phyloP scores from a whole-genome alignment of 805 yeast genomes.

The Hanseniaspora guilliermondii region DNA sequence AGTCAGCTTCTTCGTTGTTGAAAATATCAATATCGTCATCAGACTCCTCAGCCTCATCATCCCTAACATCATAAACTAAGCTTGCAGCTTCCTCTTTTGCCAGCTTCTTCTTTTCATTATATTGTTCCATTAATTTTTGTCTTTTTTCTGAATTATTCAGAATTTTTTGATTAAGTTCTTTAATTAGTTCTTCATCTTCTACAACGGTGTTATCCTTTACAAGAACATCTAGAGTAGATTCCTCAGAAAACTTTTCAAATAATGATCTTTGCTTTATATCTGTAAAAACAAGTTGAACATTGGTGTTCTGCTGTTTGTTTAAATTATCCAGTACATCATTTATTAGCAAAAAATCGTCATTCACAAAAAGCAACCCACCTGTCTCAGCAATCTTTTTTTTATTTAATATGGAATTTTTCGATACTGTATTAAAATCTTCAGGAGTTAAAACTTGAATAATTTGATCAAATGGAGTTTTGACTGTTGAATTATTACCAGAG shows the following conservation, averaged over 20 bases:
- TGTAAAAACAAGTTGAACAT: background rate
- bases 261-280: background rate
- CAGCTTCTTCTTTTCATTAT: conserved; percentile 17
- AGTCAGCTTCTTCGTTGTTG: conserved; percentile 22
- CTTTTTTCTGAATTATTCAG: conserved; percentile 19
- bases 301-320: background rate
- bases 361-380: conserved; percentile 15
- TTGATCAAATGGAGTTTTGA: conserved; percentile 59
- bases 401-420: conserved; percentile 13
- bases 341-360: conserved; percentile 6
- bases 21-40: conserved; percentile 14
- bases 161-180: conserved; percentile 11
- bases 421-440: conserved; percentile 33
- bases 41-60: conserved; percentile 24
- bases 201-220: background rate
- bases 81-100: conserved; percentile 13
- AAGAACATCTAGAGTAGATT: background rate
- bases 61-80: conserved; percentile 18
- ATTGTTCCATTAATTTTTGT: conserved; percentile 18
- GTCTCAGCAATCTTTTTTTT: conserved; percentile 23
- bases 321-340: conserved; percentile 7
- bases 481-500: background rate
- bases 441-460: conserved; percentile 47
- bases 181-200: conserved; percentile 6
- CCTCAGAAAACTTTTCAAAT: background rate